Base-by-base conservation (phyloP, 2,329 filamentous ascomycete genomes). In the Calcarisporium arbuscula region DNA sequence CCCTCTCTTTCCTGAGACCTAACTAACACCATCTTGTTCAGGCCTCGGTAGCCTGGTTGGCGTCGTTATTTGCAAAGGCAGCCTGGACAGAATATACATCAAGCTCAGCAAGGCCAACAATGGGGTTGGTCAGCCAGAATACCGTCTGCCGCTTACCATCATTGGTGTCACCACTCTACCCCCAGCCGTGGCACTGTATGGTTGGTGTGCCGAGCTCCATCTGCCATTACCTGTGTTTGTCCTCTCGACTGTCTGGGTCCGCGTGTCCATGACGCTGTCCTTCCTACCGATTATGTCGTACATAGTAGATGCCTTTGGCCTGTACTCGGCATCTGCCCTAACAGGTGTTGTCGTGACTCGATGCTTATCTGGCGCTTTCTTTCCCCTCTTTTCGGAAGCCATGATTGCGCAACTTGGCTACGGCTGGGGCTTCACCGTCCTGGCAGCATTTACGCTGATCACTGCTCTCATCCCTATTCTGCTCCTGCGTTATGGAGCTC, bases 241-340 rank as follows among this genome's bases (percentile, higher is more conserved):
- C 0, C 19, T 65, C 0, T 50, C 60, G 0, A 60, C 72, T 0
- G 61, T 49, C 4, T n/a, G 68, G 2, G 50, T 74, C 6, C 73
- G 73, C 9, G 49, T 59, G 15, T 56, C 62, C 5, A 50, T 72
- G 3, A 54, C 70, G 31, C 49, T 77, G 3, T 58, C 59, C 5
- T 57, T 67, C 30, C 49, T 78, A 15, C 72, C 74, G 0, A 36
- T 77, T 3, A 67, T 65, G 36, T 64, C 72, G 0, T 78, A 77
- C 41, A 62, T 77, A 1, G 72, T 77, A 3, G 74, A 78, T 39
- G 70, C 72, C 0, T 74, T 68, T 38, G 70, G 72, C 0, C 39
- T 71, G 6, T 77, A 72, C 45, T 67, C 72, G 2, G 74, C 74
- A 0, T 74, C 70, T 9, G 72, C 72, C 2, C 63, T 77, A 58